Conservation (phyloP, 1,284 basidiomycete species). For the Ceratobasidium sp. region DNA sequence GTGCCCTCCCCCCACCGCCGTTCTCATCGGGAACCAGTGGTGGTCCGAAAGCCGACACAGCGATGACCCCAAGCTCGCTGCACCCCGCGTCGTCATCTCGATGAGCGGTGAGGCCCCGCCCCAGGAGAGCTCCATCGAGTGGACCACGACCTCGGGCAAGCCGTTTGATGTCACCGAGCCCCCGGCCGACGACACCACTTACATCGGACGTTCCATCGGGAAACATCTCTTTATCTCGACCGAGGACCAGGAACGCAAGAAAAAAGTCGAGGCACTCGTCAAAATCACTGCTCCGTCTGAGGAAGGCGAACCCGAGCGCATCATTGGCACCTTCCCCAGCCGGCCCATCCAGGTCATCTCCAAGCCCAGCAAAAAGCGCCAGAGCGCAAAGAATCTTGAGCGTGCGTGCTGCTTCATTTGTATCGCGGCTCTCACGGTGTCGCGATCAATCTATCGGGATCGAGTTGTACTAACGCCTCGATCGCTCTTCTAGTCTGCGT, state of each 20-base stretch:
- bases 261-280: constrained; percentile 89
- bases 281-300: constrained; percentile 83
- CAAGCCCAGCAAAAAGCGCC: constrained; percentile 95
- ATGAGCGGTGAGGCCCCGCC: constrained; percentile 90
- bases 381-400: constrained; percentile 91
- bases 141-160: constrained; percentile 82
- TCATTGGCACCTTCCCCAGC: constrained; percentile 87
- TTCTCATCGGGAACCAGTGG: constrained; percentile 95
- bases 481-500: constrained; percentile 73
- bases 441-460: constrained; percentile 38
- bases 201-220: constrained; percentile 86
- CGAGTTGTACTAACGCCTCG: constrained; percentile 17
- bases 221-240: constrained; percentile 92
- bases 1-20: constrained; percentile 93
- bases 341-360: constrained; percentile 96
- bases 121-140: constrained; percentile 82
- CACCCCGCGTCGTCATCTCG: constrained; percentile 85
- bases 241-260: constrained; percentile 83
- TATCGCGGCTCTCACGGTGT: constrained; percentile 22
- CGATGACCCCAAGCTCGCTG: constrained; percentile 74
- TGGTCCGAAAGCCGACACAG: constrained; percentile 78
- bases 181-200: constrained; percentile 73
- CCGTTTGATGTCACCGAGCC: constrained; percentile 82
- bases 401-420: constrained; percentile 61
- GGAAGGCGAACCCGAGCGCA: constrained; percentile 66